Conservation (phyloP, 495 filamentous ascomycete genomes). For the Hypoxylon crocopeplum region DNA sequence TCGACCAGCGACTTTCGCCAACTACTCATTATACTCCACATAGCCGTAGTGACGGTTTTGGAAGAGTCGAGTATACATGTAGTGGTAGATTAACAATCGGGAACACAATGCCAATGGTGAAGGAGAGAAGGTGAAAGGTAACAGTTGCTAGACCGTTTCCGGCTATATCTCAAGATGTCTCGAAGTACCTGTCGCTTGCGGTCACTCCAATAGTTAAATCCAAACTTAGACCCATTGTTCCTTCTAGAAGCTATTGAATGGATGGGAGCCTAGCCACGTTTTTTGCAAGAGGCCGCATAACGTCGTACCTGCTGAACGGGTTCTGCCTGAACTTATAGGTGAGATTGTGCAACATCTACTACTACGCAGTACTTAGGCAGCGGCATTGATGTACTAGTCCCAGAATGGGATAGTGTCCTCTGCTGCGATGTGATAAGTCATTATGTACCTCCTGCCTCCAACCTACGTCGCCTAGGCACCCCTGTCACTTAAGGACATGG, state of each 20-base stretch:
- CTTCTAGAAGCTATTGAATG: slow-evolving; percentile 3
- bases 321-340: slow-evolving; percentile 8
- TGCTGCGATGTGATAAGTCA: too few relatives aligned
- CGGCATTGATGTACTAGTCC: too few relatives aligned
- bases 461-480: too few relatives aligned
- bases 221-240: too few relatives aligned
- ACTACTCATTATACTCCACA: slow-evolving; percentile 9
- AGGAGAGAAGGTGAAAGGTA: neutral
- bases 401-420: too few relatives aligned
- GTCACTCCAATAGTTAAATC: too few relatives aligned
- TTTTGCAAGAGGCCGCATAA: neutral
- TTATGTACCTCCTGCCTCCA: neutral
- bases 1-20: neutral
- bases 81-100: neutral
- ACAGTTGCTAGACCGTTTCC: slow-evolving; percentile 13
- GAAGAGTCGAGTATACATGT: neutral
- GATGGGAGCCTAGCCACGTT: slow-evolving; percentile 16
- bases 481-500: too few relatives aligned
- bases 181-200: slow-evolving; percentile 7
- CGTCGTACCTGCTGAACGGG: slow-evolving; percentile 15
- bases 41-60: slow-evolving; percentile 2
- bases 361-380: neutral
- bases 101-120: slow-evolving; percentile 1
- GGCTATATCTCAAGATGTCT: slow-evolving; percentile 1
- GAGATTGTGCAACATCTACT: slow-evolving; percentile 12